Evolutionary conservation across 345 rosid genomes (phyloP).

Genomic region (Gossypium herbaceum): DNA sequence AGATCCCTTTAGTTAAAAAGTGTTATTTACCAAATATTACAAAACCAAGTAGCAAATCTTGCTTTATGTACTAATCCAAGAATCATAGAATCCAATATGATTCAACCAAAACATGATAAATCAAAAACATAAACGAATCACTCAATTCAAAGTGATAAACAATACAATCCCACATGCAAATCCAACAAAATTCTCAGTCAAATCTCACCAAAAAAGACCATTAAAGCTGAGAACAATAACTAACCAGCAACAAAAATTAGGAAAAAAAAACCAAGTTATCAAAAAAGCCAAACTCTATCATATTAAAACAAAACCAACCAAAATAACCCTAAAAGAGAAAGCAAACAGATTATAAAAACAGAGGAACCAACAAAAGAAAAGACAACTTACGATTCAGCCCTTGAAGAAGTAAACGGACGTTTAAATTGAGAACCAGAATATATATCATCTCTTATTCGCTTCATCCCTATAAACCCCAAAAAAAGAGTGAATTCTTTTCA

Average conservation of each 20-base stretch:
- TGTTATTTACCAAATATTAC: background rate
- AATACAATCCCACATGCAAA: background rate
- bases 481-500: background rate
- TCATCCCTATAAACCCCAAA: conserved; percentile 44
- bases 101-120: background rate
- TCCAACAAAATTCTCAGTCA: background rate
- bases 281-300: background rate
- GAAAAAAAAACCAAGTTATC: background rate
- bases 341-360: background rate
- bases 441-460: conserved; percentile 62
- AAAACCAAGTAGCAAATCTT: background rate
- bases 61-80: background rate
- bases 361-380: background rate
- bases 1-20: background rate
- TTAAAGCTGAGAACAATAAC: conserved; percentile 1
- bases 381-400: conserved; percentile 67
- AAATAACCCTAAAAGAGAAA: conserved; percentile 5
- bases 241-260: background rate
- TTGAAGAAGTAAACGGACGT: conserved; percentile 62
- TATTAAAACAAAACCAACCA: conserved; percentile 1
- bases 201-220: conserved; percentile 11
- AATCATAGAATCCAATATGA: background rate
- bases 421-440: conserved; percentile 65
- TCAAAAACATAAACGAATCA: conserved; percentile 1
- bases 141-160: background rate